phyloP scores from a whole-genome alignment of 78 protist species.

The Emiliania huxleyi region DNA sequence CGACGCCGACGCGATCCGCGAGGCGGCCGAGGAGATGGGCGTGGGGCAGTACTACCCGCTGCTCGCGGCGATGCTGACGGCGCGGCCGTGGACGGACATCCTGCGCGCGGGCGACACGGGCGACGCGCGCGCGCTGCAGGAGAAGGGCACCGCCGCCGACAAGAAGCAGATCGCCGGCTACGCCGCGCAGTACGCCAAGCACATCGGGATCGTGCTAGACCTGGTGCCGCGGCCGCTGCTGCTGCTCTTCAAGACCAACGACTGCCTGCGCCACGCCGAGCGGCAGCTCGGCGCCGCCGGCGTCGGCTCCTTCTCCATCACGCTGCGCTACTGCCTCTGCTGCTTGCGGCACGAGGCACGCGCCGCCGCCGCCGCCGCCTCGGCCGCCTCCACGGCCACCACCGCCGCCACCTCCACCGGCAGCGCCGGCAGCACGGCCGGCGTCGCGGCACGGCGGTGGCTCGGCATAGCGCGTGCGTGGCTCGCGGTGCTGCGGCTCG shows the following conservation, averaged over 20 bases:
- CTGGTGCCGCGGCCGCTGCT: slow-evolving; percentile 44
- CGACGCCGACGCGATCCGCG: background rate
- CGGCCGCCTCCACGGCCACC: too few relatives aligned
- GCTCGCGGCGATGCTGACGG: slow-evolving; percentile 40
- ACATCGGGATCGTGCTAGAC: background rate
- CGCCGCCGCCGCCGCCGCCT: too few relatives aligned
- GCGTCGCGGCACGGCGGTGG: too few relatives aligned
- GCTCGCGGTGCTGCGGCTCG: too few relatives aligned
- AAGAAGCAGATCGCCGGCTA: background rate
- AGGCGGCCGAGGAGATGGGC: background rate
- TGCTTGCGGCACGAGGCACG: too few relatives aligned
- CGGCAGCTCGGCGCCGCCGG: background rate
- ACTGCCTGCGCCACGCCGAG: slow-evolving; percentile 30
- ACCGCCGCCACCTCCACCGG: too few relatives aligned
- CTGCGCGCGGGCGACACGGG: background rate
- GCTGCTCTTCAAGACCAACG: slow-evolving; percentile 50
- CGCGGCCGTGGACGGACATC: slow-evolving; percentile 3
- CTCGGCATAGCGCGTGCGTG: too few relatives aligned
- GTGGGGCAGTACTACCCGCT: slow-evolving; percentile 16
- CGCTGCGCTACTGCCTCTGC: background rate
- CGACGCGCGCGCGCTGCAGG: background rate
- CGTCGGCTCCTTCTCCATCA: background rate
- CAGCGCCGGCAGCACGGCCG: too few relatives aligned
- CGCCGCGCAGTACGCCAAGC: slow-evolving; percentile 14
- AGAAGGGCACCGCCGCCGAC: background rate